Conservation (phyloP, 1,139 yeast genomes). For the Suhomyces kunorum region DNA sequence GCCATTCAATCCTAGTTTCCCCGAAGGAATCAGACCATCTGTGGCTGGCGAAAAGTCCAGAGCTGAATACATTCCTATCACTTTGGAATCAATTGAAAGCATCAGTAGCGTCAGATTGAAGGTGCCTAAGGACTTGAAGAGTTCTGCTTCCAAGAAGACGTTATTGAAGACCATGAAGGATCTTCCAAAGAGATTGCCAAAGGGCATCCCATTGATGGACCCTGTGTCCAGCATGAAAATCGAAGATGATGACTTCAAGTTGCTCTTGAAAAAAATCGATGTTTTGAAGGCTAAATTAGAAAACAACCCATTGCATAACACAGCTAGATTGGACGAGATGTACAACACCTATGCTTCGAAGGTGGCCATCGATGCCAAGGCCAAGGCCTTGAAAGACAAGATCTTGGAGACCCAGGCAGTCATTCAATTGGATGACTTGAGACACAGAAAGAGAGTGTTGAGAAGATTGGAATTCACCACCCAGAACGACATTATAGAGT, state of each 20-base stretch:
- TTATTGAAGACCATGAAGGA: slow-evolving; percentile 78
- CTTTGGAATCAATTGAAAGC: slow-evolving; percentile 70
- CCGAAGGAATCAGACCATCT: slow-evolving; percentile 89
- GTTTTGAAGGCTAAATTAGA: slow-evolving; percentile 74
- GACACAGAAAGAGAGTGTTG: slow-evolving; percentile 87
- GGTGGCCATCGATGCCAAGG: slow-evolving; percentile 60
- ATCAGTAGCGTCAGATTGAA: slow-evolving; percentile 80
- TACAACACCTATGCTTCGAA: slow-evolving; percentile 68
- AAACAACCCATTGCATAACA: slow-evolving; percentile 68
- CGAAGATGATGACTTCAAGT: slow-evolving; percentile 71
- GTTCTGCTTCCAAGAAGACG: slow-evolving; percentile 68
- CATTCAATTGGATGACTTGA: slow-evolving; percentile 89
- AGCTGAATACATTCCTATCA: slow-evolving; percentile 80
- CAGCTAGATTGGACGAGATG: slow-evolving; percentile 60
- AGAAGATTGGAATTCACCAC: slow-evolving; percentile 83
- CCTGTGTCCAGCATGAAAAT: slow-evolving; percentile 93
- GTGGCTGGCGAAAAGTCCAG: slow-evolving; percentile 67
- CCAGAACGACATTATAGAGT: slow-evolving; percentile 79
- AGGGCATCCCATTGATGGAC: slow-evolving; percentile 85
- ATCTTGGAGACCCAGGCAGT: slow-evolving; percentile 86
- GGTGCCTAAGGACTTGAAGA: slow-evolving; percentile 77
- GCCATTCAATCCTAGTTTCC: slow-evolving; percentile 71
- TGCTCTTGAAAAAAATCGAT: slow-evolving; percentile 71
- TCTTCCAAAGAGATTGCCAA: slow-evolving; percentile 79
- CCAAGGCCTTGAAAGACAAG: slow-evolving; percentile 60